These are phyloP conservation scores for Candida bentonensis DNA, from an alignment of 805 yeast species.

Conservation along the genomic window DNA sequence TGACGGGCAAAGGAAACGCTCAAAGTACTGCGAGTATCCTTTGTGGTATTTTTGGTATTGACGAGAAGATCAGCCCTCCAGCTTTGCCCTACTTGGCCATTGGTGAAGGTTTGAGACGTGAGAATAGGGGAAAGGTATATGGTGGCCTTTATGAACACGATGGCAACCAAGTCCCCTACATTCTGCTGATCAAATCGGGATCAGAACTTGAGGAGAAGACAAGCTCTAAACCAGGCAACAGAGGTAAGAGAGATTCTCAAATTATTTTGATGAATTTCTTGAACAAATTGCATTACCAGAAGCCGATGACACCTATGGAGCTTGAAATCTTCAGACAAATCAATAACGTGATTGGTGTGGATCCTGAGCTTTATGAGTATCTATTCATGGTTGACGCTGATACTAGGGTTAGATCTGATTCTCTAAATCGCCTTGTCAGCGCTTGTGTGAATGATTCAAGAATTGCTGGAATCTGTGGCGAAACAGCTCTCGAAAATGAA, in stretches of 20 bases:
- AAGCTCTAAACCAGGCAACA: slow-evolving; percentile 35
- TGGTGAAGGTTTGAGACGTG: slow-evolving; percentile 45
- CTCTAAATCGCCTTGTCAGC: slow-evolving; percentile 41
- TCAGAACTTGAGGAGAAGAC: slow-evolving; percentile 34
- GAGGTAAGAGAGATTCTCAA: slow-evolving; percentile 56
- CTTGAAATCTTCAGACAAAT: slow-evolving; percentile 38
- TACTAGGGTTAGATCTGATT: slow-evolving; percentile 38
- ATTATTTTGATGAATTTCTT: slow-evolving; percentile 42
- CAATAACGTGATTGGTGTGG: slow-evolving; percentile 45
- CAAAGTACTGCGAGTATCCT: slow-evolving; percentile 41
- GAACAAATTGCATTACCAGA: slow-evolving; percentile 43
- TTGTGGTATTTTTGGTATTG: slow-evolving; percentile 31
- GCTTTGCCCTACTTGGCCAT: slow-evolving; percentile 42
- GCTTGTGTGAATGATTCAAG: slow-evolving; percentile 44
- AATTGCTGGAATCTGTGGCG: slow-evolving; percentile 51
- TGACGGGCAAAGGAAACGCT: slow-evolving; percentile 48
- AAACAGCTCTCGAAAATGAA: slow-evolving; percentile 45
- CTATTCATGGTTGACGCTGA: slow-evolving; percentile 53
- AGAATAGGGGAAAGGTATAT: slow-evolving; percentile 47
- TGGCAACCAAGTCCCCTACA: slow-evolving; percentile 39
- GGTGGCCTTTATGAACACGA: slow-evolving; percentile 47
- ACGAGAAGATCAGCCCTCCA: slow-evolving; percentile 34
- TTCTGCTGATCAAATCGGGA: slow-evolving; percentile 44
- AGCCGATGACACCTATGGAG: slow-evolving; percentile 46
- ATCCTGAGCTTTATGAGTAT: slow-evolving; percentile 45